Conservation (phyloP, 2,329 filamentous ascomycete species). For the Neoascochyta sp. region DNA sequence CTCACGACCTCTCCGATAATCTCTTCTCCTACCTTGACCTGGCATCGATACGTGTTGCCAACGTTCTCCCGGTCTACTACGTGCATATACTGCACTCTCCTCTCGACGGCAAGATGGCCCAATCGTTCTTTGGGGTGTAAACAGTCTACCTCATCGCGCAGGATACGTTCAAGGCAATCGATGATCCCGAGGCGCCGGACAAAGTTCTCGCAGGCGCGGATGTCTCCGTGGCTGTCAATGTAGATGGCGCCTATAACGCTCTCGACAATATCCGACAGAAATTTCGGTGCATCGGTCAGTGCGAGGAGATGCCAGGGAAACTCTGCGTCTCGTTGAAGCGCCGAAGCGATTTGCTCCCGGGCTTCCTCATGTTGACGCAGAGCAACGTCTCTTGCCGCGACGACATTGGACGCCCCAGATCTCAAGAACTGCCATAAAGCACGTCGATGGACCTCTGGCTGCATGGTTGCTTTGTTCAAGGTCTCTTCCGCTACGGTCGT, state of each 20-base stretch:
- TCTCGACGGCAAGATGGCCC: conserved; percentile 53
- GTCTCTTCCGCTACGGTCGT: conserved; percentile 40
- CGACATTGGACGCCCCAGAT: conserved; percentile 51
- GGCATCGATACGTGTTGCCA: conserved; percentile 23
- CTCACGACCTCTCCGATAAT: conserved; percentile 33
- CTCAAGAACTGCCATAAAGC: conserved; percentile 70
- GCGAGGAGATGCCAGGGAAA: conserved; percentile 78
- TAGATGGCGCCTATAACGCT: conserved; percentile 76
- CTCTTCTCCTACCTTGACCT: conserved; percentile 34
- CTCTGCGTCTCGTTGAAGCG: conserved; percentile 48
- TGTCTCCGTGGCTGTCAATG: conserved; percentile 57
- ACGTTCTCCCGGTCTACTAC: conserved; percentile 6
- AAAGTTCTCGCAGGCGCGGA: conserved; percentile 54
- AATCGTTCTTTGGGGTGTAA: conserved; percentile 66
- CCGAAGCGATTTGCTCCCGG: conserved; percentile 48
- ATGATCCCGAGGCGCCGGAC: conserved; percentile 64
- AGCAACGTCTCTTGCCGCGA: conserved; percentile 45
- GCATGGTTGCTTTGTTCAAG: conserved; percentile 31
- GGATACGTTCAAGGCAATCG: conserved; percentile 57
- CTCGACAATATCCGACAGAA: conserved; percentile 61
- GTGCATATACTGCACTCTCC: conserved; percentile 54
- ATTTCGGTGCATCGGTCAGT: conserved; percentile 45
- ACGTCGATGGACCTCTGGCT: conserved; percentile 21
- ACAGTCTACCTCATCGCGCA: conserved; percentile 52
- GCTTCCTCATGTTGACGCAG: conserved; percentile 48